phyloP scores from a whole-genome alignment of 768 basidiomycete species.

The Boletus sensibilis region DNA sequence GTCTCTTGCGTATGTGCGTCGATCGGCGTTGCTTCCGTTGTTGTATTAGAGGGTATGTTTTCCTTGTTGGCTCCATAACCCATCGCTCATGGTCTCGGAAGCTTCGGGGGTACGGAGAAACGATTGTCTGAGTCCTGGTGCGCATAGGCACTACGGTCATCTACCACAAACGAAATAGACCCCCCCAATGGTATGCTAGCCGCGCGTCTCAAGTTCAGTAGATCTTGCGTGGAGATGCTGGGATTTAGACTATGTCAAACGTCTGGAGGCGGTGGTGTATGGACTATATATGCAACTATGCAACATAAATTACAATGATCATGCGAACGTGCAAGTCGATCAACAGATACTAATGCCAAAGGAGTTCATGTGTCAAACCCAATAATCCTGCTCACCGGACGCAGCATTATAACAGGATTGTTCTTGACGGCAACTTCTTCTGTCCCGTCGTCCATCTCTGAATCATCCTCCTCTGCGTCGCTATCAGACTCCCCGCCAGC shows the following conservation, averaged over 20 bases:
- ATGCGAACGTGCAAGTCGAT: neutral
- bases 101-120: neutral
- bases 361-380: constrained; percentile 47
- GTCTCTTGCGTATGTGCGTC: constrained; percentile 6
- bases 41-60: constrained; percentile 4
- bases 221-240: neutral
- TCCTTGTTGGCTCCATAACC: neutral
- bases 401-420: constrained; percentile 54
- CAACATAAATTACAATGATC: constrained; percentile 24
- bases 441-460: constrained; percentile 44
- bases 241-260: neutral
- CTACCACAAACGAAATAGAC: neutral
- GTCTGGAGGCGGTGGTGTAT: neutral
- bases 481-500: constrained; percentile 56
- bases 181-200: neutral
- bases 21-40: constrained; percentile 4
- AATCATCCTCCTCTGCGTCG: constrained; percentile 55
- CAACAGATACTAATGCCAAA: neutral
- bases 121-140: neutral
- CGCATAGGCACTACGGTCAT: neutral
- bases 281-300: constrained; percentile 11
- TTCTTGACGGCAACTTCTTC: constrained; percentile 42
- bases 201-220: neutral
- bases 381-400: constrained; percentile 56
- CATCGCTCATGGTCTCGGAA: neutral